These are phyloP conservation scores for Phylloporus scabripes DNA, from an alignment of 768 basidiomycete species.

Conservation along the genomic window DNA sequence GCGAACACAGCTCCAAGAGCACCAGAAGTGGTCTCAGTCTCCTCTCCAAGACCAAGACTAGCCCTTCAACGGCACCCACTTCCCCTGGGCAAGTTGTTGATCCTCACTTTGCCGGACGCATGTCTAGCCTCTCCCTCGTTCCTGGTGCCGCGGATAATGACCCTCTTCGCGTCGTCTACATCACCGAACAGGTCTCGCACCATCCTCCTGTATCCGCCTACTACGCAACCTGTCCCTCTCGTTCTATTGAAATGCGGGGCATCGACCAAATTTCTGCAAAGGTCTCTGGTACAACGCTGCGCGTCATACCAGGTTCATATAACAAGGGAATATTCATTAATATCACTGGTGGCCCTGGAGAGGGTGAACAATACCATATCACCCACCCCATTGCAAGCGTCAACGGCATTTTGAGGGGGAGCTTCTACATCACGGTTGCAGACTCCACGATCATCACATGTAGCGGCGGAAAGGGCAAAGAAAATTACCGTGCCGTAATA, in stretches of 20 bases:
- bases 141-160: slow-evolving; percentile 30
- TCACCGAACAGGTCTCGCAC: slow-evolving; percentile 95
- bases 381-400: slow-evolving; percentile 87
- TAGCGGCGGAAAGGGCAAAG: slow-evolving; percentile 54
- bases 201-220: slow-evolving; percentile 93
- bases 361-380: slow-evolving; percentile 80
- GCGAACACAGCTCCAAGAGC: slow-evolving; percentile 57
- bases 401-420: slow-evolving; percentile 87
- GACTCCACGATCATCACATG: slow-evolving; percentile 82
- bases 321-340: slow-evolving; percentile 89
- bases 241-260: slow-evolving; percentile 66
- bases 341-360: slow-evolving; percentile 66
- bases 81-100: slow-evolving; percentile 42
- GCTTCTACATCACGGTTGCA: slow-evolving; percentile 83
- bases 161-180: slow-evolving; percentile 62
- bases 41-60: slow-evolving; percentile 43
- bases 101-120: slow-evolving; percentile 41
- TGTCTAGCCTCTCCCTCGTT: slow-evolving; percentile 57
- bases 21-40: slow-evolving; percentile 52
- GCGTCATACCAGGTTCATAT: slow-evolving; percentile 72
- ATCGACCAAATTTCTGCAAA: slow-evolving; percentile 93
- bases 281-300: slow-evolving; percentile 81
- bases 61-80: slow-evolving; percentile 34
- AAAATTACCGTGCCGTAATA: slow-evolving; percentile 72
- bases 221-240: slow-evolving; percentile 69